These are phyloP conservation scores for Datura wrightii DNA, from an alignment of 257 asterid genomes.

Conservation along the genomic window DNA sequence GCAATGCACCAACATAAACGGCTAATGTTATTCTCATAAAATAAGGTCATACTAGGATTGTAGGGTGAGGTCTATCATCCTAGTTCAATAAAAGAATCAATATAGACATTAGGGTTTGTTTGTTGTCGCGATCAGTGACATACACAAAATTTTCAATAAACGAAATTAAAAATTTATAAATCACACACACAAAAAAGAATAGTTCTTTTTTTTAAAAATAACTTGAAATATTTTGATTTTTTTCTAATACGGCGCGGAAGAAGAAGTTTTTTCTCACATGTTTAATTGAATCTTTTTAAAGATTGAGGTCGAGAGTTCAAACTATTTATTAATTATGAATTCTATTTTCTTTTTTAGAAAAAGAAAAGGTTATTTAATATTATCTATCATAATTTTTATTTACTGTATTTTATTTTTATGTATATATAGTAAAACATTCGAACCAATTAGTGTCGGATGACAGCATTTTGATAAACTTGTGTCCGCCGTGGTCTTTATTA, in stretches of 20 bases:
- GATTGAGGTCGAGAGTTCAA: no score
- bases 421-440: no score
- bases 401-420: no score
- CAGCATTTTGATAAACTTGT: no score
- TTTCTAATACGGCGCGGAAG: neutral
- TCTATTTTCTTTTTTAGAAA: no score
- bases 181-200: neutral
- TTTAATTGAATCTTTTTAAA: no score
- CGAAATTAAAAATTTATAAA: neutral
- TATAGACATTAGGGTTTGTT: neutral
- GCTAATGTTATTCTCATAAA: neutral
- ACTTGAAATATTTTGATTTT: neutral
- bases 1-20: neutral
- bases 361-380: no score
- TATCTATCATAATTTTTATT: no score
- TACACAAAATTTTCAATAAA: neutral
- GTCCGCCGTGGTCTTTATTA: no score
- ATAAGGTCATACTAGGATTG: neutral
- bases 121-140: neutral
- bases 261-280: no score
- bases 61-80: neutral
- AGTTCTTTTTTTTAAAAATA: neutral
- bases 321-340: no score
- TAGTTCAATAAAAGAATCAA: neutral
- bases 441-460: no score